Evolutionary conservation across 2,329 filamentous ascomycete genomes (phyloP).

Genomic region (Sporothrix protearum): DNA sequence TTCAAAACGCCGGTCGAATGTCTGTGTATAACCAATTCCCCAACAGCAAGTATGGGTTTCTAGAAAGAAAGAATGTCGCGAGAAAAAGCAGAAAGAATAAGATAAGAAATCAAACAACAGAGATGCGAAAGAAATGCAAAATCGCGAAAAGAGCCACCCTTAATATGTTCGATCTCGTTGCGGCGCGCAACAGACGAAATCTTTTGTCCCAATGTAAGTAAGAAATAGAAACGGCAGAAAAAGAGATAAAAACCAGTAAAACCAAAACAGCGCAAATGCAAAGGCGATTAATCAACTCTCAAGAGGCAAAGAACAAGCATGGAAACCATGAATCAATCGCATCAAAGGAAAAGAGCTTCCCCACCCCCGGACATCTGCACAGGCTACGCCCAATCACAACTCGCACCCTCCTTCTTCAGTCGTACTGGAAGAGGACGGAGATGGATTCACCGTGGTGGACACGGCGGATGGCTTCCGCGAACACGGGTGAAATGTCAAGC

Average conservation of each 20-base stretch:
- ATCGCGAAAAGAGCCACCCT: slow-evolving; percentile 4
- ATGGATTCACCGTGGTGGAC: slow-evolving; percentile 98
- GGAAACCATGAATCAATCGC: neutral
- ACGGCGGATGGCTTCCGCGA: slow-evolving; percentile 90
- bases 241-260: neutral
- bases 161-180: slow-evolving; percentile 7
- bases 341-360: neutral
- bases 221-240: neutral
- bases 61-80: neutral
- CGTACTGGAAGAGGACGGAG: slow-evolving; percentile 87
- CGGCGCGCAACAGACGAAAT: neutral
- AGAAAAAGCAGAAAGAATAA: neutral
- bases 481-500: slow-evolving; percentile 84
- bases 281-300: slow-evolving; percentile 2
- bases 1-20: slow-evolving; percentile 15
- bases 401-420: slow-evolving; percentile 43
- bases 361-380: neutral
- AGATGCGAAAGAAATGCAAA: slow-evolving; percentile 5
- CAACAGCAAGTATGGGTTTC: neutral
- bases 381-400: neutral
- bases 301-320: neutral
- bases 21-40: slow-evolving; percentile 18
- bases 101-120: neutral
- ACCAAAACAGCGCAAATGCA: neutral
- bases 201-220: neutral